These are phyloP conservation scores for Nitzschia inconspicua DNA, from an alignment of 108 stramenopile genomes.

Conservation along the genomic window DNA sequence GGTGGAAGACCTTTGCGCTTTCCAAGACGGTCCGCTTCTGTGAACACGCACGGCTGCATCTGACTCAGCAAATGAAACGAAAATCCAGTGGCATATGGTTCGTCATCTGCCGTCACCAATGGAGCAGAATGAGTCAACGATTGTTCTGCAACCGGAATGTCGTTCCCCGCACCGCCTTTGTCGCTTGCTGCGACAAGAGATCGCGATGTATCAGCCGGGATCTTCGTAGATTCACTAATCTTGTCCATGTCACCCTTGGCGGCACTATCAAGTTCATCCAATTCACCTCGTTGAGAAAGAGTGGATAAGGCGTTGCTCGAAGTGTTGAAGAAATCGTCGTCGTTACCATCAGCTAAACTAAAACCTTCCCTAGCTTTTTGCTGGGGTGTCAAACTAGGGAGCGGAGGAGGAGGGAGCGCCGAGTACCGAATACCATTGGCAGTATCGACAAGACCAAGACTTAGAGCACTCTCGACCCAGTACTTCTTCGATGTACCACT, in stretches of 20 bases:
- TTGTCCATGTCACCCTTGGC: background rate
- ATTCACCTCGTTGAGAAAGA: background rate
- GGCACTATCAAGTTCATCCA: background rate
- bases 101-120: slow-evolving; percentile 56
- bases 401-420: slow-evolving; percentile 26
- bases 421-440: slow-evolving; percentile 70
- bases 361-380: slow-evolving; percentile 14
- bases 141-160: background rate
- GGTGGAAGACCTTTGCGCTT: slow-evolving; percentile 68
- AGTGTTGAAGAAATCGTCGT: slow-evolving; percentile 28
- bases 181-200: background rate
- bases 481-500: slow-evolving; percentile 84
- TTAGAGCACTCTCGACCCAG: slow-evolving; percentile 67
- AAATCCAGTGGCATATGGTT: slow-evolving; percentile 68
- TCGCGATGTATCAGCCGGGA: background rate
- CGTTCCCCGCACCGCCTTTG: background rate
- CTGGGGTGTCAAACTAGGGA: slow-evolving; percentile 10
- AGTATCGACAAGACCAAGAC: slow-evolving; percentile 76
- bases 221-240: background rate
- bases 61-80: slow-evolving; percentile 74
- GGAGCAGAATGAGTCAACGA: slow-evolving; percentile 24
- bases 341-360: slow-evolving; percentile 11
- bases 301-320: slow-evolving; percentile 15
- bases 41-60: slow-evolving; percentile 78
- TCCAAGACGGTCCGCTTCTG: slow-evolving; percentile 79